These are phyloP conservation scores for Cryptococcus neoformans DNA, from an alignment of 1,284 basidiomycete genomes.

Conservation along the genomic window DNA sequence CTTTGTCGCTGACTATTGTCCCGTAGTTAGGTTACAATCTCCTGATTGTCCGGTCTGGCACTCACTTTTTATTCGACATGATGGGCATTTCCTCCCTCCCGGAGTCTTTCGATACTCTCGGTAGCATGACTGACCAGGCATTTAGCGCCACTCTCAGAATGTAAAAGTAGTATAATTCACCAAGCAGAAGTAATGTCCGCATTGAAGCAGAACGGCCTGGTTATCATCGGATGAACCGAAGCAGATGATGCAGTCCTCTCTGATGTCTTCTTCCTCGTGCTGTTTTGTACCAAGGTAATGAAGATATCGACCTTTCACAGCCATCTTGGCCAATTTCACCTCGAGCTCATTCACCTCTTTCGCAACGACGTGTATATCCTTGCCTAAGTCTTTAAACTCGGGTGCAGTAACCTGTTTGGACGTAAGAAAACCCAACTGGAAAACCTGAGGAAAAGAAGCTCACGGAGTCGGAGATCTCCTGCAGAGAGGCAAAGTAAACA, in stretches of 20 bases:
- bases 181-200: constrained; percentile 44
- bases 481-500: constrained; percentile 41
- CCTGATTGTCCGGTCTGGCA: not conserved
- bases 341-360: constrained; percentile 23
- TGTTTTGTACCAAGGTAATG: constrained; percentile 26
- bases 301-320: constrained; percentile 36
- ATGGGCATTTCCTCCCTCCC: constrained; percentile 33
- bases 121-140: constrained; percentile 31
- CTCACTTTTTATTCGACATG: constrained; percentile 34
- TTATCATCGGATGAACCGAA: constrained; percentile 42
- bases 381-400: constrained; percentile 18
- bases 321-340: constrained; percentile 24
- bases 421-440: not conserved
- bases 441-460: not conserved
- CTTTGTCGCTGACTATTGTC: constrained; percentile 58
- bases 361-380: constrained; percentile 15
- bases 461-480: constrained; percentile 47
- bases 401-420: constrained; percentile 18
- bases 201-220: constrained; percentile 31
- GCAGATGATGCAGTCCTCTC: constrained; percentile 45
- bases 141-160: not conserved
- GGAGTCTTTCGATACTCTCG: constrained; percentile 26
- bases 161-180: constrained; percentile 15
- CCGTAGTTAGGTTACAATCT: too few species aligned
- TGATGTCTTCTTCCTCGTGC: constrained; percentile 22